phyloP scores from a whole-genome alignment of 352 stramenopile species.

The Poterioochromonas sp. region DNA sequence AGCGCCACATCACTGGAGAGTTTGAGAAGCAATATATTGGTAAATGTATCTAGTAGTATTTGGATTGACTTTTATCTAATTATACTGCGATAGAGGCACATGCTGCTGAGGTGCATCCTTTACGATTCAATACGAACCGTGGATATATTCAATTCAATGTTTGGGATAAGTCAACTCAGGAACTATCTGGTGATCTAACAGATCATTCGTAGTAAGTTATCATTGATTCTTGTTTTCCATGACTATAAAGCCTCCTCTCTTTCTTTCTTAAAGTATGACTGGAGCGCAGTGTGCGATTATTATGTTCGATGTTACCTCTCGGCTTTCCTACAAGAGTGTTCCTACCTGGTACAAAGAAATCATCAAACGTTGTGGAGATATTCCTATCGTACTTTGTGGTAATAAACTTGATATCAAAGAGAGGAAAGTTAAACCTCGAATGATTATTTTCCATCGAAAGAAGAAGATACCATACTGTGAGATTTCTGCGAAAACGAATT shows the following conservation, averaged over 20 bases:
- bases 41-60: constrained; percentile 35
- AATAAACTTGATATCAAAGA: constrained; percentile 85
- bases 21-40: constrained; percentile 99
- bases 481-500: constrained; percentile 99
- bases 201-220: constrained; percentile 79
- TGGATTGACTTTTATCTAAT: too few species aligned
- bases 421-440: constrained; percentile 99
- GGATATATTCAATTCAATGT: constrained; percentile 99
- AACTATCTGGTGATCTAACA: constrained; percentile 90
- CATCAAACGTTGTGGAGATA: constrained; percentile 98
- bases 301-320: constrained; percentile 99
- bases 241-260: neutral
- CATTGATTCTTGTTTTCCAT: neutral
- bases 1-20: constrained; percentile 98
- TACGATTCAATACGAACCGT: constrained; percentile 98
- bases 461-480: constrained; percentile 99
- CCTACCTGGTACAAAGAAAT: constrained; percentile 99
- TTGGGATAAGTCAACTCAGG: constrained; percentile 98
- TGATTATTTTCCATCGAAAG: constrained; percentile 99
- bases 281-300: constrained; percentile 99
- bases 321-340: constrained; percentile 99
- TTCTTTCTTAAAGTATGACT: constrained; percentile 41
- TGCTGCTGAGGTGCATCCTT: constrained; percentile 96
- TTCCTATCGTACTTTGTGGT: constrained; percentile 96
- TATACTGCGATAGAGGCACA: constrained; percentile 74